Base-by-base conservation (phyloP, 371 early-diverging fungal species). In the Encephalitozoon cuniculi region DNA sequence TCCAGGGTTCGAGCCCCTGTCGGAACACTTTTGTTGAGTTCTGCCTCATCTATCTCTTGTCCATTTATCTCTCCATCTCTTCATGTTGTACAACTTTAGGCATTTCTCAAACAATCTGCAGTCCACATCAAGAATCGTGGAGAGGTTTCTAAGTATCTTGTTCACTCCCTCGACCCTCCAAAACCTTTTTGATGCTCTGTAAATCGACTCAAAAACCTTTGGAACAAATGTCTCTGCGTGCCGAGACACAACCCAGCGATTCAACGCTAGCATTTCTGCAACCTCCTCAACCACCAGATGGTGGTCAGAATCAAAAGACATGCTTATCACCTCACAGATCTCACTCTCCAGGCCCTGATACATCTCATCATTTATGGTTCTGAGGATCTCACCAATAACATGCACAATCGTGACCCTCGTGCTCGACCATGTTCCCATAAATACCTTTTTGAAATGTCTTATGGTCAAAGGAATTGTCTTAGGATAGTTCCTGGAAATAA, bases 1-100 rank as follows among this genome's bases (percentile, higher is more conserved):
- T n/a, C 70, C 53, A 39, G 70, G 70, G 70, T 69, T 69, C 70
- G 70, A 69, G 53, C 37, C 70, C 70, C 70, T 53, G 70, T 52
- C 53, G 54, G 70, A 54, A 53, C 70, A 69, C 26, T 30, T 69
- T 52, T 52, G 34, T n/a, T 15, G 0, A 12, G 28, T 21, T 59
- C 32, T 7, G 6, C 11, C 0, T 23, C 32, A 28, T 4, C 8
- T 23, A 54, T 37, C 30, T 59, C 6, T 12, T 21, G 9, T 5
- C 59, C 59, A 59, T 34, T 18, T 59, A 15, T 40, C 12, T 39
- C 18, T 40, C 44, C 51, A 69, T 32, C 53, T 69, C 53, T 34
- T 69, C 18, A 21, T 39, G 28, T 74, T 74, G 40, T 74, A 67
- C 12, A 41, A 28, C 30, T 63, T 74, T 4, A 74, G 30, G 32